Evolutionary conservation across 768 basidiomycete genomes (phyloP), one percentile per base, ranked within the genome.

Genomic region (Sistotremastrum niveocremeum): DNA sequence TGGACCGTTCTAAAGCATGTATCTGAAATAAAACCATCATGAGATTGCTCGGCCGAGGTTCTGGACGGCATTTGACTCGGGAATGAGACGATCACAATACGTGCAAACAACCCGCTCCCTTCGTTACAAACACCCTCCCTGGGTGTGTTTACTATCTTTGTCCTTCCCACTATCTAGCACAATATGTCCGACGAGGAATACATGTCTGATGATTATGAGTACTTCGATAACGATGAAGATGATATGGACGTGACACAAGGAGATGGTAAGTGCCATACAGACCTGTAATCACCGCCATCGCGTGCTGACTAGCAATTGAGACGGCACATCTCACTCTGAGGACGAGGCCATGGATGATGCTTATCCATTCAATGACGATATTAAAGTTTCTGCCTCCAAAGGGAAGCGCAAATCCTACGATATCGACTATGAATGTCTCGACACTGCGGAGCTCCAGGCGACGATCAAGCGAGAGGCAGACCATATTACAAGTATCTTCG

Each of bases 401-500:
- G 68, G 66, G 39, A 73, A 72, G 54, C 69, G 60, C 51, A 84
- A 86, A 65, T 62, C 77, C 2, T 95, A 89, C 58, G 88, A 95
- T 56, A 76, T 95, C 38, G 80, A 87, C n/a, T 84, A 79, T 59
- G 77, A 84, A 47, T 73, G 81, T 8, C 74, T 93, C 43, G 75
- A 73, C 46, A 77, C 86, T 57, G 54, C 63, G 4, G 77, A 79
- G 28, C 78, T 99, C 44, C 81, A 85, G 69, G 76, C 72, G 52
- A 74, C 79, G 53, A 89, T 95, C 77, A 66, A 70, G 49, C 60
- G 66, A 45, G 87, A 93, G 56, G 68, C 90, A 39, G 84, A 86
- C n/a, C 79, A 91, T 61, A 84, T 97, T 50, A 75, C 79, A 54
- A 79, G 80, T 20, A 82, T 98, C 52, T 79, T 93, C 33, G 87